Percentiles rank a stretch among this genome's conserved stretches.
phyloP scores from a whole-genome alignment of 371 early-diverging fungal species.

The Dichotomocladium elegans region DNA sequence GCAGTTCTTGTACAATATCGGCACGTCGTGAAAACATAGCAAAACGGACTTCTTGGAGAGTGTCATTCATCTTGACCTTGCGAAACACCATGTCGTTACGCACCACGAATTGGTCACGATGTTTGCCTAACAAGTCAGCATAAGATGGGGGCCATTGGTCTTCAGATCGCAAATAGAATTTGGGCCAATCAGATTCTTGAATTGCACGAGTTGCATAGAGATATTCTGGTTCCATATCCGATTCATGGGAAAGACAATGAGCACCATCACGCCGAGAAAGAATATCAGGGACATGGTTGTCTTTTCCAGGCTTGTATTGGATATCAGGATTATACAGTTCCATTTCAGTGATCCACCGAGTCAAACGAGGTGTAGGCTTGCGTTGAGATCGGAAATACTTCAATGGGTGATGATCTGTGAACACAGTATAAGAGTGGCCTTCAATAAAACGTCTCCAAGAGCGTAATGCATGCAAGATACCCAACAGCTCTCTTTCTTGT shows the following conservation, averaged over 20 bases:
- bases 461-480: no score
- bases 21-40: no score
- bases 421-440: no score
- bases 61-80: neutral
- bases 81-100: no score
- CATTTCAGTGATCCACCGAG: slow-evolving; percentile 15
- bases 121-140: neutral
- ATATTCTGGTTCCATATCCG: neutral
- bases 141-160: neutral
- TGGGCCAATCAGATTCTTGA: slow-evolving; percentile 1
- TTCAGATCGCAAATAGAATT: neutral
- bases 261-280: slow-evolving; percentile 11
- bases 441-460: slow-evolving; percentile 32
- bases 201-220: slow-evolving; percentile 1
- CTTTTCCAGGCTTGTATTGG: no score
- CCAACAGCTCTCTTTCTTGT: no score
- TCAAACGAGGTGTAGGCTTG: neutral
- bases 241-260: neutral
- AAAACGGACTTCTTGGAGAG: neutral
- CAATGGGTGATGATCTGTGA: slow-evolving; percentile 26
- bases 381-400: slow-evolving; percentile 13
- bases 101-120: no score
- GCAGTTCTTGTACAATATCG: slow-evolving; percentile 13
- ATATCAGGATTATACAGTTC: slow-evolving; percentile 20
- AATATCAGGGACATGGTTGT: slow-evolving; percentile 20